phyloP scores from a whole-genome alignment of 139 green algal genomes.

The Pleodorina starrii region DNA sequence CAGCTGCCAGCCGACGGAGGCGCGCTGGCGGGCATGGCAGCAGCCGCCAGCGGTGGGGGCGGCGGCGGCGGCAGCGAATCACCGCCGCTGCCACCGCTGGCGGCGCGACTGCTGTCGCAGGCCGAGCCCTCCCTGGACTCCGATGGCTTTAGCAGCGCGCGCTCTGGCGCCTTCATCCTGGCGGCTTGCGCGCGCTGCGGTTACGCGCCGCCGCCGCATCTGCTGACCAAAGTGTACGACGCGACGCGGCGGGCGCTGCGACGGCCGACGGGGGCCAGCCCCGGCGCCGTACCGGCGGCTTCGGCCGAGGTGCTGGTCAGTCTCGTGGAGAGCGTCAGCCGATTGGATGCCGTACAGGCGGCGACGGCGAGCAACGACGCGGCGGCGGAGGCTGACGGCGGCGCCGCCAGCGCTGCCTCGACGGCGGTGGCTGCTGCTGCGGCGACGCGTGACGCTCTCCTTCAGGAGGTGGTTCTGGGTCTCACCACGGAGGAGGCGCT shows the following conservation, averaged over 20 bases:
- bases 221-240: neutral
- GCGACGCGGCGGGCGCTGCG: neutral
- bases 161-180: neutral
- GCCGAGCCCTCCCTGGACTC: neutral
- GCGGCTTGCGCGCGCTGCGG: constrained; percentile 1
- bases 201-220: neutral
- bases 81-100: too few species aligned
- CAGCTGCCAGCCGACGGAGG: neutral
- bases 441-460: neutral
- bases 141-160: neutral
- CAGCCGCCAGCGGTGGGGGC: too few species aligned
- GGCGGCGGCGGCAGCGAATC: too few species aligned
- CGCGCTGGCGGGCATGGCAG: neutral
- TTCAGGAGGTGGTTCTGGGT: neutral
- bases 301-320: neutral
- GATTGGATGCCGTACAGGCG: neutral
- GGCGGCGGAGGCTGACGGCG: too few species aligned
- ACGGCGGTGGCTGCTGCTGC: neutral
- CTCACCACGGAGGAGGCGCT: neutral
- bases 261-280: too few species aligned
- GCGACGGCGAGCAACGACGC: too few species aligned
- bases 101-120: too few species aligned
- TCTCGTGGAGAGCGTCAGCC: neutral
- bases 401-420: too few species aligned
- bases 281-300: too few species aligned